phyloP scores from a whole-genome alignment of 352 stramenopile species.

The Phytopythium helicoides region DNA sequence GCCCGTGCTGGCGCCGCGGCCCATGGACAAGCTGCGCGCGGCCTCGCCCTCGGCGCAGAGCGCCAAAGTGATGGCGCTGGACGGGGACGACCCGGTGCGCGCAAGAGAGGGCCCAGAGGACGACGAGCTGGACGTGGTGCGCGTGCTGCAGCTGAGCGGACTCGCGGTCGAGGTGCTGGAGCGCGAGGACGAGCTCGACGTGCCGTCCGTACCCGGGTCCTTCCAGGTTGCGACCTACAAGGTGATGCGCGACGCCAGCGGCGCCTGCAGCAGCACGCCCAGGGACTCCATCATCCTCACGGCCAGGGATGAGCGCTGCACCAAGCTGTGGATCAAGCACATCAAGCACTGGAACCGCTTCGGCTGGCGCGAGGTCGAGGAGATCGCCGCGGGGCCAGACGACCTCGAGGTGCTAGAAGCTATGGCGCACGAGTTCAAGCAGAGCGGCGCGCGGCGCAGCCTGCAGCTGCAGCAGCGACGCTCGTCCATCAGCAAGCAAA shows the following conservation, averaged over 20 bases:
- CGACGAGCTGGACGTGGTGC: conserved; percentile 13
- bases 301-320: conserved; percentile 35
- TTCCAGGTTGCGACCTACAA: conserved; percentile 76
- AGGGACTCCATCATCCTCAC: conserved; percentile 55
- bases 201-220: conserved; percentile 40
- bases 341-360: conserved; percentile 68
- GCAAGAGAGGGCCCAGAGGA: conserved; percentile 5
- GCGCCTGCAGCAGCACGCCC: conserved; percentile 25
- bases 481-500: conserved; percentile 1
- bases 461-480: background rate
- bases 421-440: conserved; percentile 20
- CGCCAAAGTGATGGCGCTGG: conserved; percentile 27
- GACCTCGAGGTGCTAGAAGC: conserved; percentile 41
- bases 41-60: conserved; percentile 11
- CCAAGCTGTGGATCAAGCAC: conserved; percentile 65
- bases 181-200: conserved; percentile 36
- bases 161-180: conserved; percentile 60
- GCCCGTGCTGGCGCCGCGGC: conserved; percentile 42
- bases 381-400: conserved; percentile 32
- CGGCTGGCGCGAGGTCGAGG: conserved; percentile 55
- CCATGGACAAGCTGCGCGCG: conserved; percentile 32
- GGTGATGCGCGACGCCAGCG: conserved; percentile 21
- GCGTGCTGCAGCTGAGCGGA: conserved; percentile 60
- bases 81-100: conserved; percentile 18
- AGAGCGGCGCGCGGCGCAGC: conserved; percentile 12